A percentile compares a stretch with the other conserved stretches of the same genome.
These are phyloP conservation scores for Neoarthrinium moseri DNA, from an alignment of 2,329 filamentous ascomycete species.

Conservation along the genomic window DNA sequence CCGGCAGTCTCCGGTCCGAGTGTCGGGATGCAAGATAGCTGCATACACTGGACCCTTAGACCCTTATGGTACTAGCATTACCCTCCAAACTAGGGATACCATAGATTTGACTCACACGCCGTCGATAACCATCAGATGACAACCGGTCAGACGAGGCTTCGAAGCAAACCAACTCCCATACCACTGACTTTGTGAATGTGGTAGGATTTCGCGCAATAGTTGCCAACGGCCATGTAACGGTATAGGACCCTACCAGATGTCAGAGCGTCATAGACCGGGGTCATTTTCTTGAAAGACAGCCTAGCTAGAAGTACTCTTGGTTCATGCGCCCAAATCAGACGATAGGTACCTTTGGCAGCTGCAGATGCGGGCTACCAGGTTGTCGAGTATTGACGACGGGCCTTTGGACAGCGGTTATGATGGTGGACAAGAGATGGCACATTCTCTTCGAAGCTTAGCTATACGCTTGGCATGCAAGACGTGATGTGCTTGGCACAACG, in stretches of 20 bases:
- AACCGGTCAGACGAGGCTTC: no score
- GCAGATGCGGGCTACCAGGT: not conserved
- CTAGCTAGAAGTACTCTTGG: not conserved
- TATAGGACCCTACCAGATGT: not conserved
- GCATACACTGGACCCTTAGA: not conserved
- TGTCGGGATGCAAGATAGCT: not conserved
- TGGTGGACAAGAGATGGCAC: slow-evolving; percentile 20
- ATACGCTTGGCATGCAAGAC: slow-evolving; percentile 8
- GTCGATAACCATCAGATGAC: no score
- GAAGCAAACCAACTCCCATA: no score
- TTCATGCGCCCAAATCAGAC: not conserved
- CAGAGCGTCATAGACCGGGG: not conserved
- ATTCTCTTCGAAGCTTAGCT: slow-evolving; percentile 31
- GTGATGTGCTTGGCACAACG: slow-evolving; percentile 8
- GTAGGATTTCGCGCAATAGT: no score
- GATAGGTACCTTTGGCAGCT: not conserved
- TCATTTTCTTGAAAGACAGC: not conserved
- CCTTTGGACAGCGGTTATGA: not conserved
- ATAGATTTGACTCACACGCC: no score
- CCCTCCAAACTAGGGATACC: no score
- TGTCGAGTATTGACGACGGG: not conserved
- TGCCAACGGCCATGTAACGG: no score
- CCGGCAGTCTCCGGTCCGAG: slow-evolving; percentile 5
- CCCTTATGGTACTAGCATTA: no score
- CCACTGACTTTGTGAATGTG: no score